phyloP scores from a whole-genome alignment of 768 basidiomycete species.

The Mycena capillaripes region DNA sequence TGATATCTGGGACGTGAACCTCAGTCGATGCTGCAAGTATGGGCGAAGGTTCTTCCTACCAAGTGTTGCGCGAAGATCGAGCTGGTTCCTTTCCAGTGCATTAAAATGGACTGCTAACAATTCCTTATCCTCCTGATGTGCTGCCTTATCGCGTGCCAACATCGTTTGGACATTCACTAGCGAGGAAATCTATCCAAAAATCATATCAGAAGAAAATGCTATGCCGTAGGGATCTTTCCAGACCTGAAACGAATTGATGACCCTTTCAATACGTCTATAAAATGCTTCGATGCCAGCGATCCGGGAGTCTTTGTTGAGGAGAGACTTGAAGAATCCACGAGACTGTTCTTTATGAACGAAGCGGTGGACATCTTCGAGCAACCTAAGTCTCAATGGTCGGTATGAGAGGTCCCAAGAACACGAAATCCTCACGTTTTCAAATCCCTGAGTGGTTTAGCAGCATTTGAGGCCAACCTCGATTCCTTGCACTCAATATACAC shows the following conservation, averaged over 20 bases:
- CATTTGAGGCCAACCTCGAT: background rate
- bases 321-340: background rate
- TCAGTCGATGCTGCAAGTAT: background rate
- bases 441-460: background rate
- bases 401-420: background rate
- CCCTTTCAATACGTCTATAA: slow-evolving; percentile 3
- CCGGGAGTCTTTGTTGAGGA: background rate
- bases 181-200: background rate
- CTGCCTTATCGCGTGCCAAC: background rate
- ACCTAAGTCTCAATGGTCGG: background rate
- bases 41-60: background rate
- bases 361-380: slow-evolving; percentile 34
- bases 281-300: slow-evolving; percentile 1
- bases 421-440: background rate
- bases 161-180: slow-evolving; percentile 5
- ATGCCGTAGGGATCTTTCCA: background rate
- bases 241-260: background rate
- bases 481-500: background rate
- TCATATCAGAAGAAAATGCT: too few relatives aligned
- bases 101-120: background rate
- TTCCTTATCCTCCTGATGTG: background rate
- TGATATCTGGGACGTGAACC: slow-evolving; percentile 5
- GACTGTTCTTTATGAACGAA: slow-evolving; percentile 36
- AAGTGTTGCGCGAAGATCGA: background rate
- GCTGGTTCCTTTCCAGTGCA: background rate